phyloP scores from a whole-genome alignment of 257 asterid species.

The Penstemon eatonii region DNA sequence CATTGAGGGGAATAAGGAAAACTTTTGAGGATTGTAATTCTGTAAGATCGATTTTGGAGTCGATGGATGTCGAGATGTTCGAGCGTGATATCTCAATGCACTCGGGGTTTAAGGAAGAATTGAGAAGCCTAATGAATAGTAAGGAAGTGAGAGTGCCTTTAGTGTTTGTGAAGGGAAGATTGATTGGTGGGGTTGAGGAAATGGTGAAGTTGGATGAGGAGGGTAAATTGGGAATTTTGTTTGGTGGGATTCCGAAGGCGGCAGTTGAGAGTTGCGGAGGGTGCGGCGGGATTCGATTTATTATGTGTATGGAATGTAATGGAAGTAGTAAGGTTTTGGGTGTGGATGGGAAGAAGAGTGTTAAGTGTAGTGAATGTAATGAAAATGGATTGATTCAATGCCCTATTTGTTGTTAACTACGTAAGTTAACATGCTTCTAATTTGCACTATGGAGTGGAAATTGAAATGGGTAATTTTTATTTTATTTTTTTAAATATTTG shows the following conservation, averaged over 20 bases:
- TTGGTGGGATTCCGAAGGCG: slow-evolving; percentile 64
- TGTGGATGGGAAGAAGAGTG: slow-evolving; percentile 48
- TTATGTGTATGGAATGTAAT: slow-evolving; percentile 71
- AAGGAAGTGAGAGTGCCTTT: slow-evolving; percentile 71
- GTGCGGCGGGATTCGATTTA: slow-evolving; percentile 75
- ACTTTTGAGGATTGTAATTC: slow-evolving; percentile 87
- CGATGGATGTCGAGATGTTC: slow-evolving; percentile 45
- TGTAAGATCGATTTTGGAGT: slow-evolving; percentile 61
- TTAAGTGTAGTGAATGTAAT: slow-evolving; percentile 57
- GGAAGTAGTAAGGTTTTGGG: slow-evolving; percentile 80
- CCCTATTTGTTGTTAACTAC: slow-evolving; percentile 34
- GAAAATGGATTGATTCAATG: slow-evolving; percentile 65
- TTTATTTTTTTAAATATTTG: no score
- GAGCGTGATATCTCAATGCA: slow-evolving; percentile 89
- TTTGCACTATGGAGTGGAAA: no score
- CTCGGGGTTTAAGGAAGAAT: slow-evolving; percentile 76
- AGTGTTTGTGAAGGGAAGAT: slow-evolving; percentile 79
- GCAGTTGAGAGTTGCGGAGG: slow-evolving; percentile 39
- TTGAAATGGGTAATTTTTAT: no score
- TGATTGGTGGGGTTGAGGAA: slow-evolving; percentile 90
- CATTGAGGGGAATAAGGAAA: slow-evolving; percentile 81
- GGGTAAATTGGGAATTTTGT: slow-evolving; percentile 62
- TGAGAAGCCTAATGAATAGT: slow-evolving; percentile 56
- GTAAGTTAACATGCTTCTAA: no score
- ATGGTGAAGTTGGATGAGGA: slow-evolving; percentile 78